Base-by-base conservation (phyloP, 2,329 filamentous ascomycete species). In the Aspergillus chevalieri region DNA sequence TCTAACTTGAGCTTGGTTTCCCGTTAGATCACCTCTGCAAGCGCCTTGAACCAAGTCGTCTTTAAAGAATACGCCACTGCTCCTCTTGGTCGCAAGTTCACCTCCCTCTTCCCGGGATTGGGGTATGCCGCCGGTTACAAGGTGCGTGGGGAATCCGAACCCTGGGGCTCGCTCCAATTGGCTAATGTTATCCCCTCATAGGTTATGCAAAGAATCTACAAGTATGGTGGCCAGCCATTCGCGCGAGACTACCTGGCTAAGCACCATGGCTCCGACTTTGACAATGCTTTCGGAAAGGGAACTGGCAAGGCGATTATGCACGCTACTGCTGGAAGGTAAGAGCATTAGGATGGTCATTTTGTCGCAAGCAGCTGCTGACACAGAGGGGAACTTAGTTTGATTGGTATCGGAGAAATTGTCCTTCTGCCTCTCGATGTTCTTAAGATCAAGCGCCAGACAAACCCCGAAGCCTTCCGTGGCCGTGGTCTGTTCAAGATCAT, bases 371-470 rank as follows among this genome's bases (percentile, higher is more conserved):
- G 17, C 33, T 34, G 22, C 55, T 59, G 30, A 54, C 22, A 6
- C 12, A 8, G 7, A 51, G 21, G 43, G 38, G 15, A 12, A 45
- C 24, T 21, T 55, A 92, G 88, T 75, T 68, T 98, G 65, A 94
- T 98, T 65, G 93, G 93, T 63, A 95, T 98, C 63, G 93, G 93
- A 66, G 93, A 98, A 77, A 95, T 98, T 57, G 82, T 98, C 51
- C 82, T 98, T 26, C 82, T 98, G 38, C 93, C 93, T 39, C 83
- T 98, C 53, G 93, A 98, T 63, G 92, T 98, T 36, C 82, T 98
- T 56, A 98, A 98, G 82, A 98, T 98, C 78, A 98, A 98, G 82
- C 85, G 93, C 64, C 93, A 98, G 78, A 98, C 93, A 59, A 98
- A 98, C 79, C 93, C 93, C 38, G 93, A 97, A 67, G 91, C 93